Evolutionary conservation across 306 rosid genomes (phyloP).

Genomic region (Lathyrus aphaca): DNA sequence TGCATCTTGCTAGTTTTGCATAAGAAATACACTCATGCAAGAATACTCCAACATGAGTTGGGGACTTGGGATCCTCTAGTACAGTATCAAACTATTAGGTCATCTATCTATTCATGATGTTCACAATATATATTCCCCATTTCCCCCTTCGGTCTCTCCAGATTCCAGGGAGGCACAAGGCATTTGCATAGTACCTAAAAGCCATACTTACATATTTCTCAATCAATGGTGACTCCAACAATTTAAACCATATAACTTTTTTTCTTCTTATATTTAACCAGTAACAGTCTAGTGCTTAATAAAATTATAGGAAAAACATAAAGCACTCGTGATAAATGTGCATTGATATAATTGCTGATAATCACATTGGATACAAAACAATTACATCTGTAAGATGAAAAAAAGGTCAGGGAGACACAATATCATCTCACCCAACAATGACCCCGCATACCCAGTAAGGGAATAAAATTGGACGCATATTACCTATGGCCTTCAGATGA

Average conservation of each 20-base stretch:
- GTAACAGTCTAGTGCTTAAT: not conserved
- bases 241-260: not conserved
- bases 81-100: no score
- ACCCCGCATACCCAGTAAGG: conserved; percentile 44
- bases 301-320: conserved; percentile 11
- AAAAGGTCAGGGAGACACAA: conserved; percentile 41
- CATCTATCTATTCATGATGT: no score
- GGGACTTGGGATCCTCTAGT: no score
- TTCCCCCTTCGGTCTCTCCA: not conserved
- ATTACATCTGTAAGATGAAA: conserved; percentile 47
- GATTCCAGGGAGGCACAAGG: not conserved
- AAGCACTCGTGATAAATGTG: conserved; percentile 9
- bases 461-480: conserved; percentile 42
- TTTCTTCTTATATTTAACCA: conserved; percentile 4
- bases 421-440: conserved; percentile 42
- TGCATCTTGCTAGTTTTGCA: no score
- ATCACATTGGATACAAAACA: conserved; percentile 49
- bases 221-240: not conserved
- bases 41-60: no score
- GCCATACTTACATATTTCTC: not conserved
- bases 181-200: not conserved
- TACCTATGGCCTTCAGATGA: conserved; percentile 33
- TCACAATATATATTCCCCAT: not conserved
- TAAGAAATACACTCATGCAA: no score
- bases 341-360: conserved; percentile 36